These are phyloP conservation scores for Ambrosia hybrid DNA, from an alignment of 140 eudicot species.

Conservation along the genomic window DNA sequence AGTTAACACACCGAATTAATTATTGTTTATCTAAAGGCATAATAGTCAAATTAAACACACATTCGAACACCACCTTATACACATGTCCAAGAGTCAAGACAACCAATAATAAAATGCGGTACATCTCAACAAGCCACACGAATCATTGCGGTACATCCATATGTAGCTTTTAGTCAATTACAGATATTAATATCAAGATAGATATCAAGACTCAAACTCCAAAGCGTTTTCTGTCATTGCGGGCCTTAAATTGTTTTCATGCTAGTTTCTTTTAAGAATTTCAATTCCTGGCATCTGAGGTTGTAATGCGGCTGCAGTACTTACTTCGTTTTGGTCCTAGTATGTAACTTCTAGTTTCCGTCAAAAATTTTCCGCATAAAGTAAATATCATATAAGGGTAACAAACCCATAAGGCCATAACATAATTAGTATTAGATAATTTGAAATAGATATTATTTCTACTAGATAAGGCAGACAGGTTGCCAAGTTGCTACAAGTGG, in stretches of 20 bases:
- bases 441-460: background rate
- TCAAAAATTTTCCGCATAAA: background rate
- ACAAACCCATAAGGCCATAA: constrained; percentile 3
- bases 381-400: background rate
- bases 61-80: constrained; percentile 7
- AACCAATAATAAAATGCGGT: background rate
- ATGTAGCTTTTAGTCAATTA: background rate
- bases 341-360: no score
- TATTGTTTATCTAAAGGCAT: background rate
- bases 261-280: no score
- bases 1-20: background rate
- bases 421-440: background rate
- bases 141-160: background rate
- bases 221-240: constrained; percentile 2
- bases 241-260: background rate
- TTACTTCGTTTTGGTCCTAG: no score
- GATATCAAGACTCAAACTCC: constrained; percentile 4
- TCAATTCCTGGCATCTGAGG: no score
- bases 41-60: background rate
- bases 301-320: no score
- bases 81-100: background rate
- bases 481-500: background rate
- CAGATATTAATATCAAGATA: background rate
- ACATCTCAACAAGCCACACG: background rate
- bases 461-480: background rate